These are phyloP conservation scores for Aureoboletus auriporus DNA, from an alignment of 768 basidiomycete genomes.

Conservation along the genomic window DNA sequence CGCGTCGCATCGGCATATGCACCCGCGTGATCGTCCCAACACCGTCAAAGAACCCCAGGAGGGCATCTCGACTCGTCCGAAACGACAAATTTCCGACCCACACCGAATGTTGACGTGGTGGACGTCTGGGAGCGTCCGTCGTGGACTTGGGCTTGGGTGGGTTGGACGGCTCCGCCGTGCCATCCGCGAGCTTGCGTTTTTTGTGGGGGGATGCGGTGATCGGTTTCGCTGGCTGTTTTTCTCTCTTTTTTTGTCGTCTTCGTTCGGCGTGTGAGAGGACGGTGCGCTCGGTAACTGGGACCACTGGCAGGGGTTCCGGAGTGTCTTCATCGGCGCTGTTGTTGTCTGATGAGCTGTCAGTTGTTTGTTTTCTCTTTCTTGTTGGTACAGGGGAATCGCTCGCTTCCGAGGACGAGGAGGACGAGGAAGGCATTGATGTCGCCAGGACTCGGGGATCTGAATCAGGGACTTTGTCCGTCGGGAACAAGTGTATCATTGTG, in stretches of 20 bases:
- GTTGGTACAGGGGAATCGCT: slow-evolving; percentile 25
- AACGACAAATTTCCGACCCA: slow-evolving; percentile 97
- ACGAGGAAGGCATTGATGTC: slow-evolving; percentile 3
- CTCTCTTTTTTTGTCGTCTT: slow-evolving; percentile 55
- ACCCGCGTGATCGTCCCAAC: slow-evolving; percentile 75
- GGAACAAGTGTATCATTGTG: too few species aligned
- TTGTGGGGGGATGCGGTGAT: slow-evolving; percentile 28
- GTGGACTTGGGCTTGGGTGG: slow-evolving; percentile 6
- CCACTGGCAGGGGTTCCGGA: slow-evolving; percentile 1
- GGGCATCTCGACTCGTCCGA: slow-evolving; percentile 75
- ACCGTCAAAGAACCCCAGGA: slow-evolving; percentile 66
- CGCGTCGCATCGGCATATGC: slow-evolving; percentile 80
- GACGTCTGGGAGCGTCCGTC: slow-evolving; percentile 14
- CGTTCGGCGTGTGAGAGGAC: slow-evolving; percentile 76
- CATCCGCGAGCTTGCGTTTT: slow-evolving; percentile 45
- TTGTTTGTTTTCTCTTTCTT: slow-evolving; percentile 22
- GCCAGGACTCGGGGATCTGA: neutral
- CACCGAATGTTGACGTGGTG: slow-evolving; percentile 77
- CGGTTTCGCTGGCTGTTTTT: slow-evolving; percentile 17
- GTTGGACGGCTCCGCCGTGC: neutral
- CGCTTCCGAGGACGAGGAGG: slow-evolving; percentile 28
- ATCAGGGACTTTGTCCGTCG: too few species aligned
- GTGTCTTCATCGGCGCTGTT: slow-evolving; percentile 7
- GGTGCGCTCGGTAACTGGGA: slow-evolving; percentile 19
- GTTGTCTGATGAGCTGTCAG: slow-evolving; percentile 15